Percentiles rank a stretch among this genome's conserved stretches.
phyloP scores from a whole-genome alignment of 2,329 filamentous ascomycete species.

The Kalmusia sp. region DNA sequence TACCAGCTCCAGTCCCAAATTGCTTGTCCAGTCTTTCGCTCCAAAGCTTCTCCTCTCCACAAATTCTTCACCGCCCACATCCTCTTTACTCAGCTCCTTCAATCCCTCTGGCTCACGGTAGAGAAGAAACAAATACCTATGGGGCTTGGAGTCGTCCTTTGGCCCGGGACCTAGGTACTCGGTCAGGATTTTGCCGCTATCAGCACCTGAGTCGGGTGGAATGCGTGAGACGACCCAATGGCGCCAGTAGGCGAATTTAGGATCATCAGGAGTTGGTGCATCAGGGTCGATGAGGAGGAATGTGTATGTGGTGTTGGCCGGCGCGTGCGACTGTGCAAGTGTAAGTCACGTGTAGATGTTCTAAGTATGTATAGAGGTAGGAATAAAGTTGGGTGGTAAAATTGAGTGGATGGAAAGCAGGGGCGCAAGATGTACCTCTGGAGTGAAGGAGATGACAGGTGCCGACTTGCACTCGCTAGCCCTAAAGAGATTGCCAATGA shows the following conservation, averaged over 20 bases:
- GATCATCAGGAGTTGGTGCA: constrained; percentile 62
- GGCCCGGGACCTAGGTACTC: constrained; percentile 42
- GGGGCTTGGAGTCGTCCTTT: constrained; percentile 45
- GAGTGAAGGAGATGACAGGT: constrained; percentile 18
- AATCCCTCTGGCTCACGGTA: constrained; percentile 33
- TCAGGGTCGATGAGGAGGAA: constrained; percentile 62
- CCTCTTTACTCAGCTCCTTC: constrained; percentile 27
- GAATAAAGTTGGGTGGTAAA: background rate
- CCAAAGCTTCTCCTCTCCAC: constrained; percentile 40
- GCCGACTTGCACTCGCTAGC: constrained; percentile 41
- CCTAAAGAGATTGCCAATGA: constrained; percentile 37
- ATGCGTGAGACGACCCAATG: constrained; percentile 57
- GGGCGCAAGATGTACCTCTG: constrained; percentile 7
- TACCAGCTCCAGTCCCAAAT: constrained; percentile 37
- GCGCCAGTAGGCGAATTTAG: constrained; percentile 63
- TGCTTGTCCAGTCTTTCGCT: constrained; percentile 30
- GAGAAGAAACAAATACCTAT: constrained; percentile 43
- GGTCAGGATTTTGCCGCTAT: constrained; percentile 33
- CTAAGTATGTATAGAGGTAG: too few relatives aligned
- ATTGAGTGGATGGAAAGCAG: background rate
- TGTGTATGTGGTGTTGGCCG: constrained; percentile 45
- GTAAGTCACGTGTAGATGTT: background rate
- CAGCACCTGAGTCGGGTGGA: background rate
- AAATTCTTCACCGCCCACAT: constrained; percentile 46
- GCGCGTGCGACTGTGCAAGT: background rate